These are phyloP conservation scores for Tremella yokohamensis DNA, from an alignment of 768 basidiomycete species.

Conservation along the genomic window DNA sequence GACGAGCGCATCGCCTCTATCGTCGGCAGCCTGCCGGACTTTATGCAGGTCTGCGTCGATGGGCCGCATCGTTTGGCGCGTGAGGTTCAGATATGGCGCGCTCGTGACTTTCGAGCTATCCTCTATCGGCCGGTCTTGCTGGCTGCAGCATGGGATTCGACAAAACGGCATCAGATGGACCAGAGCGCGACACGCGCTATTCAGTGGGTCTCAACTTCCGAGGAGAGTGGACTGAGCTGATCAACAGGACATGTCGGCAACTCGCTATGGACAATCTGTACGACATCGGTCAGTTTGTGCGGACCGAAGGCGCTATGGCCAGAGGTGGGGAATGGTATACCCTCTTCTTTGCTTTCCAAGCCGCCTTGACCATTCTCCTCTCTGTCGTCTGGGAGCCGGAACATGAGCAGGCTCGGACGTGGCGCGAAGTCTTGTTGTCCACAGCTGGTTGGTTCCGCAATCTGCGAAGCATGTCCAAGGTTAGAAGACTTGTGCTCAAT, in stretches of 20 bases:
- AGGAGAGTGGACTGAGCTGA: not conserved
- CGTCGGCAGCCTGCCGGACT: slow-evolving; percentile 8
- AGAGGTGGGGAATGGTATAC: slow-evolving; percentile 25
- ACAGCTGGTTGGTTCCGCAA: slow-evolving; percentile 22
- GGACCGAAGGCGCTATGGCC: not conserved
- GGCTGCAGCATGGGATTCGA: slow-evolving; percentile 24
- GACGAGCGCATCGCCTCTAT: slow-evolving; percentile 16
- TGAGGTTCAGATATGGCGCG: slow-evolving; percentile 16
- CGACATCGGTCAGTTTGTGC: slow-evolving; percentile 11
- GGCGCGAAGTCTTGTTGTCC: slow-evolving; percentile 7
- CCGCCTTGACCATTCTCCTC: slow-evolving; percentile 19
- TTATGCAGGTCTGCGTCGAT: slow-evolving; percentile 4
- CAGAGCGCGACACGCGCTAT: slow-evolving; percentile 10
- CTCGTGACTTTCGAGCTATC: slow-evolving; percentile 20
- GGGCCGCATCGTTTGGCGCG: slow-evolving; percentile 13
- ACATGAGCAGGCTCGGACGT: slow-evolving; percentile 7
- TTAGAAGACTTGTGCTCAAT: slow-evolving; percentile 1
- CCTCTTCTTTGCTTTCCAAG: slow-evolving; percentile 26
- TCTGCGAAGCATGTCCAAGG: slow-evolving; percentile 13
- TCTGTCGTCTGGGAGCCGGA: slow-evolving; percentile 27
- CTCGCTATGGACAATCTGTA: slow-evolving; percentile 20
- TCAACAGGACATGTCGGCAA: slow-evolving; percentile 10
- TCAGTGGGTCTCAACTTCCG: slow-evolving; percentile 8
- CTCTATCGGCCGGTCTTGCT: slow-evolving; percentile 24
- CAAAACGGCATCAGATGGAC: slow-evolving; percentile 4